phyloP scores from a whole-genome alignment of 1,284 basidiomycete genomes.

The Ganoderma lucidum region DNA sequence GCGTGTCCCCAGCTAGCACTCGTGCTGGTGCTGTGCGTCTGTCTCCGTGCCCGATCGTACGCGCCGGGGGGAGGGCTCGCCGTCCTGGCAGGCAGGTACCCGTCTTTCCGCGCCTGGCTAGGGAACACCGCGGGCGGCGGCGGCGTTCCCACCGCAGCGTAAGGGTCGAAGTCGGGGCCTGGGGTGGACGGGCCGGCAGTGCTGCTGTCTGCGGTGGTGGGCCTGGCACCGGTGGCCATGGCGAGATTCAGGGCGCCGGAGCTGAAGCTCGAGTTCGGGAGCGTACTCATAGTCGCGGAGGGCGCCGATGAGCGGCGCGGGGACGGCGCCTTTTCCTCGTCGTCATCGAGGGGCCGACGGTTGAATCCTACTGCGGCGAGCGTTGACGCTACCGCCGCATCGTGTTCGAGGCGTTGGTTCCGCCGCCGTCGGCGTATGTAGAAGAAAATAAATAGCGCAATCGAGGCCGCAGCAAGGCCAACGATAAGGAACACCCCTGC shows the following conservation, averaged over 20 bases:
- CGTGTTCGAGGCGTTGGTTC: slow-evolving; percentile 66
- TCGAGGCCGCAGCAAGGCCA: slow-evolving; percentile 73
- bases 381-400: slow-evolving; percentile 70
- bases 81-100: slow-evolving; percentile 55
- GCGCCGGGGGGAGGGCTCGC: slow-evolving; percentile 53
- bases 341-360: slow-evolving; percentile 69
- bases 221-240: slow-evolving; percentile 37
- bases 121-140: slow-evolving; percentile 37
- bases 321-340: slow-evolving; percentile 43
- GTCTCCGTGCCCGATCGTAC: slow-evolving; percentile 26
- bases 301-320: slow-evolving; percentile 37
- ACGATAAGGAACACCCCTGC: slow-evolving; percentile 81
- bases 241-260: slow-evolving; percentile 18
- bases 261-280: slow-evolving; percentile 31
- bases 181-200: slow-evolving; percentile 19
- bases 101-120: slow-evolving; percentile 43
- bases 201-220: slow-evolving; percentile 41
- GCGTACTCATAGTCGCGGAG: slow-evolving; percentile 31
- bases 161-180: slow-evolving; percentile 57
- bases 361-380: slow-evolving; percentile 72
- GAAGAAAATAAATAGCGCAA: slow-evolving; percentile 75
- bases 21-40: slow-evolving; percentile 40
- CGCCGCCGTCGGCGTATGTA: slow-evolving; percentile 70
- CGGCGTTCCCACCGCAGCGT: slow-evolving; percentile 52
- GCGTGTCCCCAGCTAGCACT: slow-evolving; percentile 46